Conservation (phyloP, 352 stramenopile genomes). For the Phytopythium ostracodes region DNA sequence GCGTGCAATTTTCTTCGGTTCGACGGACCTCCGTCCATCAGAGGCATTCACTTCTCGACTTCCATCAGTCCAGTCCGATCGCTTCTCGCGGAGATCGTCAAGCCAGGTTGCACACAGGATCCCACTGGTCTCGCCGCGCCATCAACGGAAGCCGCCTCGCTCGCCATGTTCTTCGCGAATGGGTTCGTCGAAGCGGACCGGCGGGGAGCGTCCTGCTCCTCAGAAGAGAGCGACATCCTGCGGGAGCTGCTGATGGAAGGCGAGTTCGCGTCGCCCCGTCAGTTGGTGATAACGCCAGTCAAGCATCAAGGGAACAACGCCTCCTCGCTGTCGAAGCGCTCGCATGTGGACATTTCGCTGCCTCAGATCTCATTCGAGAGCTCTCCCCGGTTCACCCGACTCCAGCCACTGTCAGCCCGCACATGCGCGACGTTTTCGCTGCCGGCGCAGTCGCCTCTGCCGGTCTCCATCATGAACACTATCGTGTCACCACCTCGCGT, state of each 20-base stretch:
- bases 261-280: constrained; percentile 63
- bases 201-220: constrained; percentile 30
- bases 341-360: constrained; percentile 63
- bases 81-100: constrained; percentile 1
- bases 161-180: constrained; percentile 67
- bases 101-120: constrained; percentile 6
- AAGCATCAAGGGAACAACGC: constrained; percentile 23
- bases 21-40: background rate
- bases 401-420: constrained; percentile 55
- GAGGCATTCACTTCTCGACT: constrained; percentile 35
- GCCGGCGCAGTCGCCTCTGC: constrained; percentile 30
- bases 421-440: constrained; percentile 36
- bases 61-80: constrained; percentile 8
- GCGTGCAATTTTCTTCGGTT: background rate
- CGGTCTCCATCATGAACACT: constrained; percentile 55
- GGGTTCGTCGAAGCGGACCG: constrained; percentile 66
- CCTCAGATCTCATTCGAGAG: constrained; percentile 71
- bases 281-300: constrained; percentile 38
- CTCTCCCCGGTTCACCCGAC: constrained; percentile 46
- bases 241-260: constrained; percentile 66
- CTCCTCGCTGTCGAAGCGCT: constrained; percentile 36
- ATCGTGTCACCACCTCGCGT: constrained; percentile 72
- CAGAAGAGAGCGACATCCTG: constrained; percentile 72
- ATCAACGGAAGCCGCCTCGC: background rate
- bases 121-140: background rate